Evolutionary conservation across 495 filamentous ascomycete species (phyloP).

Genomic region (Extremus antarcticus): DNA sequence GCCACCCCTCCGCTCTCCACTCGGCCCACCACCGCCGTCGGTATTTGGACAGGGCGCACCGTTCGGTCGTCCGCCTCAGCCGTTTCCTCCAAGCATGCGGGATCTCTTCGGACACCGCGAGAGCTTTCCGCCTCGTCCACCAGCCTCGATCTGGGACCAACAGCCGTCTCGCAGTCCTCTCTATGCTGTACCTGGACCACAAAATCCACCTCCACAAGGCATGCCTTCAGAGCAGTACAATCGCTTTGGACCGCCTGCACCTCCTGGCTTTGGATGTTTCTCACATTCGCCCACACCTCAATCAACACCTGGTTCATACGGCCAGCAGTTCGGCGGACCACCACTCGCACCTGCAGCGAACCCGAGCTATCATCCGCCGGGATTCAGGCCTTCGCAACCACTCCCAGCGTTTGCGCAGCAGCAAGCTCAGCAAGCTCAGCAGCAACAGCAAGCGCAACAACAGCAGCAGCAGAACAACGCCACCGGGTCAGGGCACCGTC

Average conservation of each 20-base stretch:
- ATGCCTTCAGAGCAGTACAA: background rate
- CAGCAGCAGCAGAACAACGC: background rate
- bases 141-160: background rate
- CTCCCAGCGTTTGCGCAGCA: constrained; percentile 20
- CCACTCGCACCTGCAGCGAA: constrained; percentile 16
- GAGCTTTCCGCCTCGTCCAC: constrained; percentile 6
- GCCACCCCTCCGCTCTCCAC: background rate
- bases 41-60: background rate
- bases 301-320: background rate
- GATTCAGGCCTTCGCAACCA: constrained; percentile 1
- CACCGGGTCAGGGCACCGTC: background rate
- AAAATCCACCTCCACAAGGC: background rate
- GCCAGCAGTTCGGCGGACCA: constrained; percentile 8
- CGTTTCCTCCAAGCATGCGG: background rate
- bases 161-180: background rate
- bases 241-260: background rate
- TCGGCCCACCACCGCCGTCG: background rate
- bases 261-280: background rate
- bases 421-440: constrained; percentile 1
- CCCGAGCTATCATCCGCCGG: background rate
- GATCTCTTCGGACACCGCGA: constrained; percentile 8
- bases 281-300: background rate
- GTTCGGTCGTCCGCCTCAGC: background rate
- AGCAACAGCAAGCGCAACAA: constrained; percentile 4
- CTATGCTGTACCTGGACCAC: constrained; percentile 1